phyloP scores from a whole-genome alignment of 345 rosid genomes.

The Camelina laxa region DNA sequence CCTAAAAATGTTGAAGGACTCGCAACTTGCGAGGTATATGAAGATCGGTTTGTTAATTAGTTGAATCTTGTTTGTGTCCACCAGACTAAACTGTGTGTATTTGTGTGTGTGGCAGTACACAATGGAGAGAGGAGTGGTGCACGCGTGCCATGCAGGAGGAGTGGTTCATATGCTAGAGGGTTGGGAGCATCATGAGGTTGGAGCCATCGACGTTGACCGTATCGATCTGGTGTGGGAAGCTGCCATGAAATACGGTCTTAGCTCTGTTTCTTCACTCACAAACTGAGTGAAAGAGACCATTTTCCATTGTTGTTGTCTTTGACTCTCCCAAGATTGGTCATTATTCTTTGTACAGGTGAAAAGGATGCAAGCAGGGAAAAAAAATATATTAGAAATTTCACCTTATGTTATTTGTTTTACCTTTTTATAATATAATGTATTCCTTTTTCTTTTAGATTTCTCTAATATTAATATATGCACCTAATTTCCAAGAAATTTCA shows the following conservation, averaged over 20 bases:
- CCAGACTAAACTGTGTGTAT: slow-evolving; percentile 1
- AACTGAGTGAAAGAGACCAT: slow-evolving; percentile 13
- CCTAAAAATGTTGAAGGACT: slow-evolving; percentile 90
- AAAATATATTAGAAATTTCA: slow-evolving; percentile 4
- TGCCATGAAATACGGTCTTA: slow-evolving; percentile 78
- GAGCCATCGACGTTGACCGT: slow-evolving; percentile 83
- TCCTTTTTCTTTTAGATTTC: background rate
- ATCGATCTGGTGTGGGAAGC: slow-evolving; percentile 95
- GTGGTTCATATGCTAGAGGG: slow-evolving; percentile 90
- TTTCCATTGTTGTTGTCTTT: slow-evolving; percentile 22
- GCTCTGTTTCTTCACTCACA: slow-evolving; percentile 54
- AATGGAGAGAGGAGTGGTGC: slow-evolving; percentile 95
- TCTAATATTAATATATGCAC: slow-evolving; percentile 15
- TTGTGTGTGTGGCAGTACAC: slow-evolving; percentile 66
- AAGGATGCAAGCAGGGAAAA: slow-evolving; percentile 25
- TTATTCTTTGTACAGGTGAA: slow-evolving; percentile 46
- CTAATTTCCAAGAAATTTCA: background rate
- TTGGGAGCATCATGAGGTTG: slow-evolving; percentile 95
- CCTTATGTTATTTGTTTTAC: slow-evolving; percentile 27
- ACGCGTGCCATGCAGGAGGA: slow-evolving; percentile 99
- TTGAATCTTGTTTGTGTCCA: background rate
- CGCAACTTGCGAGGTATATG: slow-evolving; percentile 81
- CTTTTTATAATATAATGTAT: slow-evolving; percentile 27
- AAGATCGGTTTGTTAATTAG: background rate
- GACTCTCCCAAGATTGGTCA: slow-evolving; percentile 25